Conservation (phyloP, 2,329 filamentous ascomycete genomes). For the Aspergillus oerlinghausenensis region DNA sequence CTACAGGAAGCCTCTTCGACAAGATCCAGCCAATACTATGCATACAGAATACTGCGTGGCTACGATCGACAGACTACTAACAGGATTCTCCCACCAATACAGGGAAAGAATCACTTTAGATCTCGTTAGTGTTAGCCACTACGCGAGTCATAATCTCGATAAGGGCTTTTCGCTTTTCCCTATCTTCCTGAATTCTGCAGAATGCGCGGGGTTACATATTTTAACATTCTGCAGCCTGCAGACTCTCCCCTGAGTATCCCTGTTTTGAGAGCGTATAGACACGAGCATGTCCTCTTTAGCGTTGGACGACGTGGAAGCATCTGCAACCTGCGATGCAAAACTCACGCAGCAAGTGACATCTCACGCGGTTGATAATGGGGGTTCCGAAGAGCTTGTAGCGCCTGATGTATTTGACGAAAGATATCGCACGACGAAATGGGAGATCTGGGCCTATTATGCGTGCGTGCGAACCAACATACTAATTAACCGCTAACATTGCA, state of each 20-base stretch:
- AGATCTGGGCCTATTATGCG: conserved; percentile 56
- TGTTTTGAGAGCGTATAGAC: not conserved
- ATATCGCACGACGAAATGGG: conserved; percentile 49
- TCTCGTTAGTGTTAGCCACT: not conserved
- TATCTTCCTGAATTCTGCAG: not conserved
- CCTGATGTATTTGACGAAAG: conserved; percentile 53
- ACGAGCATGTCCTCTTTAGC: not conserved
- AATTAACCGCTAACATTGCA: conserved; percentile 23
- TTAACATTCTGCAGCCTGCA: not conserved
- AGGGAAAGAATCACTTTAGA: not conserved
- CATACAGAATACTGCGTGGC: too few relatives aligned
- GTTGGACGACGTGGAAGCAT: not conserved
- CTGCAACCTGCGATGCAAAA: not conserved
- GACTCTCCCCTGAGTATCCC: not conserved
- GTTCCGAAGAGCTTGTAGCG: conserved; percentile 39
- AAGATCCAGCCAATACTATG: too few relatives aligned
- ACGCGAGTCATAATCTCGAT: not conserved
- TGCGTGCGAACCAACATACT: conserved; percentile 23
- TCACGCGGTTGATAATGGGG: conserved; percentile 5
- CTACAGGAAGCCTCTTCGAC: too few relatives aligned
- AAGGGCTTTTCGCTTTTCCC: not conserved
- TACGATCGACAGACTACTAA: not conserved
- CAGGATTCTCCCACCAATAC: not conserved
- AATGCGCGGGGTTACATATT: conserved; percentile 1
- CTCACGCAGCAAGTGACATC: not conserved